Percentiles rank a stretch among this genome's conserved stretches.
These are phyloP conservation scores for Boletus pseudopeckii DNA, from an alignment of 768 basidiomycete genomes.

Conservation along the genomic window DNA sequence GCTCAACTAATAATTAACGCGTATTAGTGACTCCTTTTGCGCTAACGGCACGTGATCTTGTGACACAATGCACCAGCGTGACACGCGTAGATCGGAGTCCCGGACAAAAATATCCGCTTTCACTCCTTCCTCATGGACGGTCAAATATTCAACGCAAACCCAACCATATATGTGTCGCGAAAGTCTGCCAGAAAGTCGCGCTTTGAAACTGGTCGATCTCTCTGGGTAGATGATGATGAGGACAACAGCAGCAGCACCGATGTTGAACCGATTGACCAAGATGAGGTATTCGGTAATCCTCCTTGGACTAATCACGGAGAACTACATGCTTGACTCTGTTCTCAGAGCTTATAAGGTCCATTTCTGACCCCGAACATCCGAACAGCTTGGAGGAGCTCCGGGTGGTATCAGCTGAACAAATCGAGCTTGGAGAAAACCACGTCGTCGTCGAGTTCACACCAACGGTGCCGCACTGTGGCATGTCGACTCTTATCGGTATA, in stretches of 20 bases:
- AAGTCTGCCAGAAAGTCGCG: slow-evolving; percentile 41
- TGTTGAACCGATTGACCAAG: slow-evolving; percentile 75
- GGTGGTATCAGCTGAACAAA: slow-evolving; percentile 89
- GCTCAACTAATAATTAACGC: slow-evolving; percentile 20
- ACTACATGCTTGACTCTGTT: neutral
- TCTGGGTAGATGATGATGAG: slow-evolving; percentile 55
- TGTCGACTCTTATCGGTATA: slow-evolving; percentile 92
- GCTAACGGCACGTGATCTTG: slow-evolving; percentile 19
- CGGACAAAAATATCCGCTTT: neutral
- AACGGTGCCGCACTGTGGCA: slow-evolving; percentile 95
- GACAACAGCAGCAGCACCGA: slow-evolving; percentile 39
- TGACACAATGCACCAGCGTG: slow-evolving; percentile 17
- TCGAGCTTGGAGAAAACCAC: slow-evolving; percentile 58
- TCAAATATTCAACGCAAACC: slow-evolving; percentile 87
- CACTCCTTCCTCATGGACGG: slow-evolving; percentile 38
- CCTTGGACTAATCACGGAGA: neutral
- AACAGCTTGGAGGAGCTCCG: slow-evolving; percentile 91
- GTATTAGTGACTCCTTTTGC: neutral
- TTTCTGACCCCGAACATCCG: slow-evolving; percentile 95
- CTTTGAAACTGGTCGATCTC: slow-evolving; percentile 42
- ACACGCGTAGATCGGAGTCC: slow-evolving; percentile 12
- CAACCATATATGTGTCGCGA: slow-evolving; percentile 66
- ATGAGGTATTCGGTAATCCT: slow-evolving; percentile 84
- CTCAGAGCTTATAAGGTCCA: slow-evolving; percentile 84
- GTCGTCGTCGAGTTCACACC: slow-evolving; percentile 93